These are phyloP conservation scores for Rugonectria rugulosa DNA, from an alignment of 2,329 filamentous ascomycete species.

Conservation along the genomic window DNA sequence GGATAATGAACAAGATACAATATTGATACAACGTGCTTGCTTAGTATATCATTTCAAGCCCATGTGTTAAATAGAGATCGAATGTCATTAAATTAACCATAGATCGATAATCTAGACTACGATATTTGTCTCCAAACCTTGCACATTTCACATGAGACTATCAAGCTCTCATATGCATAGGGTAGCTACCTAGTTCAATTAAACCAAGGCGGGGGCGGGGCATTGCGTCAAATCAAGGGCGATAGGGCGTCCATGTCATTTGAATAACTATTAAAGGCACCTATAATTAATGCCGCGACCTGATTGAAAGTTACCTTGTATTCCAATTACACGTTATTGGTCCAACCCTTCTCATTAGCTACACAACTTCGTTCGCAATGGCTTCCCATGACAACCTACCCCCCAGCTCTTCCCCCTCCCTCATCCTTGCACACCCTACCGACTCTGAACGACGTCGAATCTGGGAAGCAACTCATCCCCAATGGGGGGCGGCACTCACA, in stretches of 20 bases:
- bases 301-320: neutral
- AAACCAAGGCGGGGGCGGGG: conserved; percentile 15
- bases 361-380: conserved; percentile 19
- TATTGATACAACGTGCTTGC: too few species aligned
- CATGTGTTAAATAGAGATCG: too few species aligned
- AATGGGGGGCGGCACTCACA: conserved; percentile 67
- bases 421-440: conserved; percentile 63
- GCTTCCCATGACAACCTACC: conserved; percentile 32
- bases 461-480: conserved; percentile 62
- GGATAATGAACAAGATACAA: too few species aligned
- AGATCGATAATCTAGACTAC: too few species aligned
- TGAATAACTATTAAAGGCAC: too few species aligned
- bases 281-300: too few species aligned
- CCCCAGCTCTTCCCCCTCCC: conserved; percentile 29
- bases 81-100: too few species aligned
- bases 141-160: too few species aligned
- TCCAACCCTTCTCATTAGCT: neutral
- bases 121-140: too few species aligned
- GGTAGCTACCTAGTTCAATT: neutral
- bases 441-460: conserved; percentile 59
- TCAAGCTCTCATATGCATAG: too few species aligned
- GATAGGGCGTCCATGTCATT: too few species aligned
- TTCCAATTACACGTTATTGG: neutral
- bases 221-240: conserved; percentile 1
- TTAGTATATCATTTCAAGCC: too few species aligned